Evolutionary conservation across 1,139 yeast genomes (phyloP), one percentile per base, ranked within the genome.

Genomic region (Spencermartinsiella ligniputridi): DNA sequence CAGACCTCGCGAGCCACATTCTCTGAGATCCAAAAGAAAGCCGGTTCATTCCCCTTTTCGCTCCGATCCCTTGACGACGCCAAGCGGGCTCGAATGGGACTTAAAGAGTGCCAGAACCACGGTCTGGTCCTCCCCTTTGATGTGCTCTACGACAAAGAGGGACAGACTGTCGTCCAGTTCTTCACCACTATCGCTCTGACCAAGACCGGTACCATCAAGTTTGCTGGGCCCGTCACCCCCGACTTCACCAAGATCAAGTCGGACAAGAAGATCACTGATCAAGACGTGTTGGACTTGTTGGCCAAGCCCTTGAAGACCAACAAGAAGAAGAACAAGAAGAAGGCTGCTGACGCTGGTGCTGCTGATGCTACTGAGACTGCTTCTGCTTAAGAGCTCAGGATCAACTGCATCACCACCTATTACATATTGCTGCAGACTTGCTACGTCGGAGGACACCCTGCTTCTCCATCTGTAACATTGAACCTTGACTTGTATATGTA

Each of bases 141-240:
- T 51, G 75, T 84, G 48, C 74, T 76, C 64, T 73, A 78, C 59
- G 90, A 82, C 61, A 81, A 79, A 70, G 81, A 81, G 55, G 83
- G 81, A 47, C 83, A 80, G 62, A 69, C 64, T 51, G 75, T 84
- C 57, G 88, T 86, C 34, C 89, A 84, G 69, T 81, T 72, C 66
- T 84, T 81, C 70, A 79, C 89, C 54, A 85, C 94, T 40, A 77
- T 84, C 58, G 90, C 86, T 42, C 67, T 85, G 57, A 83, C 90
- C 63, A 79, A 79, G 67, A 79, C 78, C 58, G 92, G 92, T 46
- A 72, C 81, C 55, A 78, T 82, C 56, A 79, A 77, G 70, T 74
- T 81, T 59, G 78, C 90, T 41, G 71, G 77, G 21, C 84, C 87
- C 8, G 53, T 58, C 24, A 51, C 56, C 32, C 63, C 76, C 25